phyloP scores from a whole-genome alignment of 352 stramenopile species.

The Pythium brassicae region DNA sequence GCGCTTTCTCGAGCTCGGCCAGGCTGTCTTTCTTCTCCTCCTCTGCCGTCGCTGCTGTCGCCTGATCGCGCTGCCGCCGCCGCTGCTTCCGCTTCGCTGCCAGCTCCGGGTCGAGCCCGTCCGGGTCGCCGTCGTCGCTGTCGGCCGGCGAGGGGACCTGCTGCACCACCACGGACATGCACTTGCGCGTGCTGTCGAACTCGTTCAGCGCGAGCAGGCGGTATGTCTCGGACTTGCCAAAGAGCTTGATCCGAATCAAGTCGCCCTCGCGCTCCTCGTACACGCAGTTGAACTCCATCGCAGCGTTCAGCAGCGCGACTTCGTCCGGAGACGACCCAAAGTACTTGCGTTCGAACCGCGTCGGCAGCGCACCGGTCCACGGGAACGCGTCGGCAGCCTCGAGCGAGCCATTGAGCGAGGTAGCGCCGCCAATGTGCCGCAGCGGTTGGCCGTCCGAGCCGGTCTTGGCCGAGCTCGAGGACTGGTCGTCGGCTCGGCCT shows the following conservation, averaged over 20 bases:
- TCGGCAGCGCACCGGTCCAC: conserved; percentile 17
- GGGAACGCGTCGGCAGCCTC: conserved; percentile 7
- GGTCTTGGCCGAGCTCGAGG: conserved; percentile 6
- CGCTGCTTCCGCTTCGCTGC: conserved; percentile 6
- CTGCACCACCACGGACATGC: conserved; percentile 81
- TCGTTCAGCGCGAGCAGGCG: conserved; percentile 80
- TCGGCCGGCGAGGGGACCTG: conserved; percentile 20
- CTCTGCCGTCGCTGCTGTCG: not conserved
- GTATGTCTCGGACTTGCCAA: conserved; percentile 70
- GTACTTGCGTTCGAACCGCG: conserved; percentile 41
- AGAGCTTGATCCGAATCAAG: conserved; percentile 73
- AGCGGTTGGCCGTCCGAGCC: conserved; percentile 6
- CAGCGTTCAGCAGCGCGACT: conserved; percentile 73
- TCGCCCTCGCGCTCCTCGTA: conserved; percentile 76
- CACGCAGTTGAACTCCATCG: conserved; percentile 75
- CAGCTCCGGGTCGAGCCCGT: conserved; percentile 1
- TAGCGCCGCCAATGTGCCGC: conserved; percentile 18
- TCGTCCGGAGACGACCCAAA: conserved; percentile 83
- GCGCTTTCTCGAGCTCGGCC: conserved; percentile 22
- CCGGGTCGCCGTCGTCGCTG: not conserved
- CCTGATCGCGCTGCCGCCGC: conserved; percentile 4
- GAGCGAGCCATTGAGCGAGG: conserved; percentile 20
- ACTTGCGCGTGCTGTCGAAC: conserved; percentile 85
- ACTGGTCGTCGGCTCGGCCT: not conserved
- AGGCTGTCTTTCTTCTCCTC: conserved; percentile 21